Percentiles rank a stretch among this genome's conserved stretches.
Evolutionary conservation across 1,139 yeast genomes (phyloP).

Genomic region (Saccharomyces hybrid): DNA sequence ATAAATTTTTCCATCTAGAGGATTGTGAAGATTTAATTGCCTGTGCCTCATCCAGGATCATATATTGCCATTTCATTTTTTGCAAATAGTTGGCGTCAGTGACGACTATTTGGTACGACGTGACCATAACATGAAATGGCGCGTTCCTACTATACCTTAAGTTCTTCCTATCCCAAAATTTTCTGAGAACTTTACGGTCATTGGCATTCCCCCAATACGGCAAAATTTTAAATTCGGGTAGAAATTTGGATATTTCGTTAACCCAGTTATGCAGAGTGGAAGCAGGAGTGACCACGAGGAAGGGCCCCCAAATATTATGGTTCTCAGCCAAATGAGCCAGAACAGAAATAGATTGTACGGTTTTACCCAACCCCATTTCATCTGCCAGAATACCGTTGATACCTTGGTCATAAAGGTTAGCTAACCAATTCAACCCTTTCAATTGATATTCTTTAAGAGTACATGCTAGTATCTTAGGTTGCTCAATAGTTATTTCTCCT

Average conservation of each 20-base stretch:
- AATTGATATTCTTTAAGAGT: too few relatives aligned
- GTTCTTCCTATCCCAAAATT: constrained; percentile 95
- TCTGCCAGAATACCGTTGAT: constrained; percentile 94
- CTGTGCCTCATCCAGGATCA: constrained; percentile 98
- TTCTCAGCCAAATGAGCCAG: constrained; percentile 92
- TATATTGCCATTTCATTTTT: constrained; percentile 97
- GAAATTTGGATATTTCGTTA: constrained; percentile 87
- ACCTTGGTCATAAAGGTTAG: too few relatives aligned
- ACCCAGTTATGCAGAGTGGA: constrained; percentile 98
- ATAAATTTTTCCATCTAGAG: constrained; percentile 88
- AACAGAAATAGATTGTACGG: constrained; percentile 91
- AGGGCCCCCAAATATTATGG: constrained; percentile 98
- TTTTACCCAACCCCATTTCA: constrained; percentile 97
- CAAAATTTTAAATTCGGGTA: constrained; percentile 88
- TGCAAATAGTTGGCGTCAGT: constrained; percentile 94
- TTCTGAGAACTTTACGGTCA: constrained; percentile 86
- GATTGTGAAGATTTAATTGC: constrained; percentile 94
- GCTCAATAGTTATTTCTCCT: too few relatives aligned
- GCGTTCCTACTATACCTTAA: constrained; percentile 81
- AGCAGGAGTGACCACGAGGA: constrained; percentile 93
- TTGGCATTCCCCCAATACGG: constrained; percentile 98
- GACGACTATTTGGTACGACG: constrained; percentile 92
- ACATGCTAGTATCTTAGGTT: too few relatives aligned
- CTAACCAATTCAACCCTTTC: too few relatives aligned
- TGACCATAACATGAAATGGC: constrained; percentile 92